phyloP scores from a whole-genome alignment of 2,329 filamentous ascomycete species.

The Fusarium coicis region DNA sequence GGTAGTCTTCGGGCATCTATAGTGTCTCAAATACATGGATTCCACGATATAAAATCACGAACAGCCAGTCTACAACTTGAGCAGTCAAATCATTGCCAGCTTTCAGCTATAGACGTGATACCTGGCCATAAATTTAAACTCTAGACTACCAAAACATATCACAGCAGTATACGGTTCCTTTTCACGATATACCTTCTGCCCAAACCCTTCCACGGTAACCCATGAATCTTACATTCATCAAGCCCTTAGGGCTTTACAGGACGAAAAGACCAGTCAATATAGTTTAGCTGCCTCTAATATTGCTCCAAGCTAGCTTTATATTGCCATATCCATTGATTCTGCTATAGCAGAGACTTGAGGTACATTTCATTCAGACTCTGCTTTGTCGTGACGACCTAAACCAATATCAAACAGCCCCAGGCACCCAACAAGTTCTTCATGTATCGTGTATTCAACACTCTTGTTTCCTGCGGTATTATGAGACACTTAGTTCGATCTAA shows the following conservation, averaged over 20 bases:
- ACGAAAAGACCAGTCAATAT: rapidly evolving
- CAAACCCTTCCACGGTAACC: background rate
- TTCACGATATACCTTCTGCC: background rate
- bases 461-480: rapidly evolving
- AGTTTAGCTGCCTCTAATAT: rapidly evolving
- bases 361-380: background rate
- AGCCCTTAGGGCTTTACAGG: background rate
- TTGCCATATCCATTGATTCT: background rate
- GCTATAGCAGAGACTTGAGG: background rate
- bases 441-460: too few relatives aligned
- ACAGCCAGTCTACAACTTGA: background rate
- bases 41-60: background rate
- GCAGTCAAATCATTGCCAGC: background rate
- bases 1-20: rapidly evolving
- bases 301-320: too few relatives aligned
- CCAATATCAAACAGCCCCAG: background rate
- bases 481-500: too few relatives aligned
- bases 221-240: background rate
- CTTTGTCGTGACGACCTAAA: background rate
- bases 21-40: background rate
- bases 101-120: background rate
- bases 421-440: background rate
- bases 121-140: background rate
- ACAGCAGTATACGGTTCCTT: rapidly evolving
- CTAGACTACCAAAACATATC: too few relatives aligned